Percentiles rank a stretch among this genome's conserved stretches.
Evolutionary conservation across 2,329 filamentous ascomycete species (phyloP).

Genomic region (Talaromyces amestolkiae): DNA sequence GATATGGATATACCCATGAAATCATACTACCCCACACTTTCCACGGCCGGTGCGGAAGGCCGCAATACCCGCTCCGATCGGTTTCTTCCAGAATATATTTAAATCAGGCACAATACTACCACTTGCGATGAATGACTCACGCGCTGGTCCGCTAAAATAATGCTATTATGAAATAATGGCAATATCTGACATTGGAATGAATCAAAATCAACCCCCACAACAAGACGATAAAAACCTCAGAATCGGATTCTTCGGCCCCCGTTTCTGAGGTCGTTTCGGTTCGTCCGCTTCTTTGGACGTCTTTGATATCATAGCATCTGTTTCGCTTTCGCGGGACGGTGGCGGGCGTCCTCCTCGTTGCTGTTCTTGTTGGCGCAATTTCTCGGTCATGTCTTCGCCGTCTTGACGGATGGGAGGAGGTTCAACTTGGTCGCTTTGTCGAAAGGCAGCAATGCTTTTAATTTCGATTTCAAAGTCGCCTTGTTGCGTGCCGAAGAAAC

Average conservation of each 20-base stretch:
- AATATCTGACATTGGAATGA: neutral
- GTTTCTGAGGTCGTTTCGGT: neutral
- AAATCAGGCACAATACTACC: too few species aligned
- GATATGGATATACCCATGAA: slow-evolving; percentile 6
- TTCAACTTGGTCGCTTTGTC: neutral
- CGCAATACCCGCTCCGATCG: slow-evolving; percentile 11
- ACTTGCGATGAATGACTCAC: neutral
- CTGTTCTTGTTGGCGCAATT: neutral
- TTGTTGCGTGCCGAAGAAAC: slow-evolving; percentile 73
- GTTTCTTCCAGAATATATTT: too few species aligned
- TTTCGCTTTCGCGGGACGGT: neutral
- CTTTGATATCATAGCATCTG: neutral
- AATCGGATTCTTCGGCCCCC: neutral
- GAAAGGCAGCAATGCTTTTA: slow-evolving; percentile 53
- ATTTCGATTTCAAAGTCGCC: slow-evolving; percentile 64
- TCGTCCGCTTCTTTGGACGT: neutral
- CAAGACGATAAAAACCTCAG: neutral
- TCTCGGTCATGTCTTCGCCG: neutral
- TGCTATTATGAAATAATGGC: neutral
- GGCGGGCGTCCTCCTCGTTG: neutral
- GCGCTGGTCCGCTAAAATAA: neutral
- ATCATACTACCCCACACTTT: neutral
- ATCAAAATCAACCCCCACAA: neutral
- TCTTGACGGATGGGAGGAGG: neutral
- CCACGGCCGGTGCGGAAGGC: slow-evolving; percentile 2